Base-by-base conservation (phyloP, 1,139 yeast genomes). In the Nakaseomyces delphensis region DNA sequence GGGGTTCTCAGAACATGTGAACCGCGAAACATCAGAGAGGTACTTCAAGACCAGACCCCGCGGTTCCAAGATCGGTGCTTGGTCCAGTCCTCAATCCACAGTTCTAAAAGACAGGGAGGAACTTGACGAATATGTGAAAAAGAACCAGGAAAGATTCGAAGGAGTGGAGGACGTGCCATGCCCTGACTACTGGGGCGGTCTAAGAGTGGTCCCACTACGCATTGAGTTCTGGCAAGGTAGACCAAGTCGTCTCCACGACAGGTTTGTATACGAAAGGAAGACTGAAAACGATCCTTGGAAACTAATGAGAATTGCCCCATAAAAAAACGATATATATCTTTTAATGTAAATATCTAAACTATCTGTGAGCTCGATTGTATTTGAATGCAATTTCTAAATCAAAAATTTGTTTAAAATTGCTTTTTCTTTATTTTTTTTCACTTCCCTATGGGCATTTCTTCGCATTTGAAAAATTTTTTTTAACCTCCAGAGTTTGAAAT, bases 201-300 rank as follows among this genome's bases (percentile, higher is more conserved):
- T 91, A 43, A 72, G 95, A 56, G 73, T 91, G 24, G 78, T 82
- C 37, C 98, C 99, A 2, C 67, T 84, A 43, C 95, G 86, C 58
- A 75, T 91, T 53, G 98, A 91, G 65, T 91, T 91, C 59, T 91
- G 97, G 96, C 97, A 91, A 66, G 98, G 98, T 14, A 77, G 98
- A 48, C 73, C 76, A 46, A 83, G 85, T 57, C 75, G 99, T 62
- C 70, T 89, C 45, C 98, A 91, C 62, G 99, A 91, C 64, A 74
- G 98, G 56, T 70, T 87, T 45, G 75, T 79, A n/a, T 91, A 73
- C 63, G 73, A 74, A 50, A 72, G 93, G 57, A 77, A 74, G 9
- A 53, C 66, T 14, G 71, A 67, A 18, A 66, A 63, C 13, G 70
- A 63, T 1, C 63, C 69, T 29, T 89, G 95, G 95, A 64, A 69